Evolutionary conservation across 2,329 filamentous ascomycete genomes (phyloP).

Genomic region (Parascedosporium putredinis): DNA sequence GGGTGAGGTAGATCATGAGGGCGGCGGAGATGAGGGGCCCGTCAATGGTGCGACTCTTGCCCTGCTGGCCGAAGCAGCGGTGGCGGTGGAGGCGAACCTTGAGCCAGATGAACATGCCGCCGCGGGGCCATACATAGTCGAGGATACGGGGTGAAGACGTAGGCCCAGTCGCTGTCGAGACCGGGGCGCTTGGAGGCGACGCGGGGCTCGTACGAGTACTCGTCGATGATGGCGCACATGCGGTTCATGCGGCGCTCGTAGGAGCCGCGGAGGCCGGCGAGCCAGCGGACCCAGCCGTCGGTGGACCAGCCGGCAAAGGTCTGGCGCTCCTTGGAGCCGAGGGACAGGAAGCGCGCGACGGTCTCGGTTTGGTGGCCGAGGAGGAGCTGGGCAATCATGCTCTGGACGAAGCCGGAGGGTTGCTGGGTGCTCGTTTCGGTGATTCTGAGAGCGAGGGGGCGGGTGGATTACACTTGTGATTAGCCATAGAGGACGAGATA

Average conservation of each 20-base stretch:
- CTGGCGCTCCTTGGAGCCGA: conserved; percentile 37
- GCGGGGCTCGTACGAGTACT: conserved; percentile 49
- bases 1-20: conserved; percentile 62
- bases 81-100: conserved; percentile 61
- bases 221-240: conserved; percentile 68
- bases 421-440: conserved; percentile 72
- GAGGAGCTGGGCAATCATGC: conserved; percentile 66
- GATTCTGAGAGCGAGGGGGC: conserved; percentile 36
- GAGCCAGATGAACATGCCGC: conserved; percentile 90
- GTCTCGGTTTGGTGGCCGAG: conserved; percentile 51
- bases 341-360: conserved; percentile 29
- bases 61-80: conserved; percentile 44
- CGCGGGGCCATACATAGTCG: conserved; percentile 69
- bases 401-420: conserved; percentile 82
- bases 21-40: conserved; percentile 49
- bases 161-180: conserved; percentile 55
- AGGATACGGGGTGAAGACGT: conserved; percentile 66
- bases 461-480: no score
- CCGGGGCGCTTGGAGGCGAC: conserved; percentile 22
- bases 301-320: conserved; percentile 58
- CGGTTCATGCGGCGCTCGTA: conserved; percentile 77
- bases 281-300: conserved; percentile 84
- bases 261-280: conserved; percentile 69
- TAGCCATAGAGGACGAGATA: no score
- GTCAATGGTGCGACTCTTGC: conserved; percentile 28